A percentile compares a stretch with the other conserved stretches of the same genome.
Evolutionary conservation across 805 yeast species (phyloP).

Genomic region (Naumovozyma castellii): DNA sequence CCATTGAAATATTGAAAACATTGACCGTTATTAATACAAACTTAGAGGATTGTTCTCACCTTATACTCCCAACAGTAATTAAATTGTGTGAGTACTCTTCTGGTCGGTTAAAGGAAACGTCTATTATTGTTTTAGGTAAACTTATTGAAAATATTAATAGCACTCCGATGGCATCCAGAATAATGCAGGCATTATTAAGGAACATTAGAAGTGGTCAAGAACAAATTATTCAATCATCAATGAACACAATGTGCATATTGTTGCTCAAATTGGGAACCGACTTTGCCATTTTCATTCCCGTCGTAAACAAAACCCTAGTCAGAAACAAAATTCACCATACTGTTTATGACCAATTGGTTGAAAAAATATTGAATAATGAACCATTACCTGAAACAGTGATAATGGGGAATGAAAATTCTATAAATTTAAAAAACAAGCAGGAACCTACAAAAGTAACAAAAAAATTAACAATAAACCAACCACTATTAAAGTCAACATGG

Average conservation of each 20-base stretch:
- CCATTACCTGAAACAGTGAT: conserved; percentile 66
- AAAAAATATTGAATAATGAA: conserved; percentile 66
- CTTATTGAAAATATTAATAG: conserved; percentile 58
- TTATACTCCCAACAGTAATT: conserved; percentile 73
- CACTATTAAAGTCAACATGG: conserved; percentile 70
- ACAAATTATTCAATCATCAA: conserved; percentile 50
- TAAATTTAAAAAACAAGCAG: conserved; percentile 22
- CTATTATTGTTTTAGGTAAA: conserved; percentile 73
- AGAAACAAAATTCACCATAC: conserved; percentile 53
- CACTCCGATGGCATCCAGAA: conserved; percentile 76
- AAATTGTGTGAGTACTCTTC: conserved; percentile 63
- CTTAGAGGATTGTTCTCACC: conserved; percentile 76
- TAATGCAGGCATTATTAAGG: conserved; percentile 73
- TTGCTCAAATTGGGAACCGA: conserved; percentile 69
- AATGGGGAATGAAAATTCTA: conserved; percentile 37
- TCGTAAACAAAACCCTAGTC: conserved; percentile 53
- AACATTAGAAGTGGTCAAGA: conserved; percentile 41
- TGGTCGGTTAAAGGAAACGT: conserved; percentile 47
- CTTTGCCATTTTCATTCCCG: conserved; percentile 73
- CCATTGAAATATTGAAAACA: conserved; percentile 66
- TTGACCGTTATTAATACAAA: conserved; percentile 76
- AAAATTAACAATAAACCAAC: conserved; percentile 60
- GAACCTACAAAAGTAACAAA: conserved; percentile 41
- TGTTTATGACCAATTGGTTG: conserved; percentile 67
- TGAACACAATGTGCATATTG: conserved; percentile 68